Evolutionary conservation across 495 filamentous ascomycete genomes (phyloP), one percentile per base, ranked within the genome.

Genomic region (Talaromyces trachyspermus): DNA sequence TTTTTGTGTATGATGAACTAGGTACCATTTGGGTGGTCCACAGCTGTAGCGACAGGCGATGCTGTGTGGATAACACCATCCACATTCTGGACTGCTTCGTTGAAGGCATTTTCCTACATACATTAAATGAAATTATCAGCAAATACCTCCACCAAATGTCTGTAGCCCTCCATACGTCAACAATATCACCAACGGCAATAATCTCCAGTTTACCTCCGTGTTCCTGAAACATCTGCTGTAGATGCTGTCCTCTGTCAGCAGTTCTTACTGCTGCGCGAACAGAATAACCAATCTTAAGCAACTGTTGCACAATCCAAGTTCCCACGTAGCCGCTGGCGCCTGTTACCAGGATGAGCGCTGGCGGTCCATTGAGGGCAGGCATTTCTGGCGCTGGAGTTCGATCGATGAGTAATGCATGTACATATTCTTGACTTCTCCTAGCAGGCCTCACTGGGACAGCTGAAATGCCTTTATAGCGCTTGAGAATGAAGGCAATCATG

Each of bases 21-120:
- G 4, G 17, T 39, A 39, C 37, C 37, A 23, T 39, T 39, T 39
- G 37, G 37, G 11, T 75, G 54, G 4, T 62, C 42, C 9, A 64
- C 60, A 1, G 56, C 43, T 22, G 64, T 47, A 20, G 58, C 35
- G 54, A 79, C 71, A 2, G 74, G 76, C 11, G 64, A 64, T 3
- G 74, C 74, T 4, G 70, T 68, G 56, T 81, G 74, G 35, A 79
- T 67, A 19, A 81, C 65, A 25, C 60, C 62, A 19, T 62, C 59
- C 45, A 77, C 61, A 26, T 59, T 62, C 15, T 63, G 57, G 46
- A 81, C 61, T 2, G 71, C 73, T 25, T 65, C 51, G 42, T 70
- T 65, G 54, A 70, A 77, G 12, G 68, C 68, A 14, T 65, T 63
- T 11, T 63, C 56, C 4, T 50, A 49, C 6, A 62, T 56, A n/a